A percentile compares a stretch with the other conserved stretches of the same genome.
These are phyloP conservation scores for Aureobasidium sp. DNA, from an alignment of 2,329 filamentous ascomycete species.

Conservation along the genomic window DNA sequence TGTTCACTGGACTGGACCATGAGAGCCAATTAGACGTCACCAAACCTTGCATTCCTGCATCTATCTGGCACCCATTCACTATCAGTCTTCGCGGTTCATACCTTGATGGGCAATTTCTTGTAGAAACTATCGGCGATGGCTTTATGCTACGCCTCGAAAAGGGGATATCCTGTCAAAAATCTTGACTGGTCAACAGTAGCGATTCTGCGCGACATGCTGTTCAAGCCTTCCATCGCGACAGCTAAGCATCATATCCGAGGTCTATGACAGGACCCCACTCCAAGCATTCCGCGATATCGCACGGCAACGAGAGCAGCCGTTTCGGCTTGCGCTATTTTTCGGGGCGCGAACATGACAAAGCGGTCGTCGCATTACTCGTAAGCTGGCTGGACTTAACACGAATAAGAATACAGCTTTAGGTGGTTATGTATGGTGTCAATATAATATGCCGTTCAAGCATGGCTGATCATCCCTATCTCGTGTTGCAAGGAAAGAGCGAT, in stretches of 20 bases:
- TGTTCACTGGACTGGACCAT: not conserved
- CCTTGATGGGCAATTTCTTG: not conserved
- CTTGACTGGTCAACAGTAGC: not conserved
- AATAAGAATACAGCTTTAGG: not conserved
- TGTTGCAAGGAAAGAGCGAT: not conserved
- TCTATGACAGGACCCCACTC: not conserved
- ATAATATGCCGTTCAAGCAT: not conserved
- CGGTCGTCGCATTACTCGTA: not conserved
- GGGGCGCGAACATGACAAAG: slow-evolving; percentile 3
- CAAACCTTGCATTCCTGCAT: not conserved
- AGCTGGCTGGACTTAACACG: not conserved
- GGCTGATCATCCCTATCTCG: no score
- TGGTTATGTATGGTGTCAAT: not conserved
- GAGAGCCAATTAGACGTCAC: not conserved
- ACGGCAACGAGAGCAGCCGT: not conserved
- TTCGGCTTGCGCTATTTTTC: not conserved
- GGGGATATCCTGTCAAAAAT: not conserved
- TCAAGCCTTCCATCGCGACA: not conserved
- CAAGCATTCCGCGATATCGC: not conserved
- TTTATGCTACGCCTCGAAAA: not conserved
- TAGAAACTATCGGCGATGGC: not conserved
- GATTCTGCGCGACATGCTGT: not conserved
- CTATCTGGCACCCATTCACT: not conserved
- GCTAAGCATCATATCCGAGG: not conserved
- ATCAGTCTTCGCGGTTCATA: not conserved